Base-by-base conservation (phyloP, 805 yeast genomes). In the Candida ortonii region DNA sequence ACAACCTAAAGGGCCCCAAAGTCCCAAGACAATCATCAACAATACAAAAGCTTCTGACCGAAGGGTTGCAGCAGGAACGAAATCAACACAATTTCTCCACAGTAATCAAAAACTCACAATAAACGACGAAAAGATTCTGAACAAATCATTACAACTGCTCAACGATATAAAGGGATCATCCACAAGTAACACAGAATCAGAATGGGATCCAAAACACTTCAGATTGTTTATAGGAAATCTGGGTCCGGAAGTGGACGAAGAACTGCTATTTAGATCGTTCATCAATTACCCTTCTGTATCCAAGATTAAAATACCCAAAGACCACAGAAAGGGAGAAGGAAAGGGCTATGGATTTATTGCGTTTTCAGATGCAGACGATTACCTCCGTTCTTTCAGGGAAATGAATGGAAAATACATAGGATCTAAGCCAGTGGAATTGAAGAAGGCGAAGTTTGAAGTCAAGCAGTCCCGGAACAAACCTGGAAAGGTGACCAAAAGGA, bases 391-490 rank as follows among this genome's bases (percentile, higher is more conserved):
- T 3, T 84, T 80, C 58, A 79, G 76, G 52, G 85, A 80, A 48
- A 72, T 82, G 78, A 80, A 84, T 52, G 85, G 86, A 16, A 80
- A 81, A 50, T 82, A 80, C 46, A 70, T 84, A 30, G 94, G 93
- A 1, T 73, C 68, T 47, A 80, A 80, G 48, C 93, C 93, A 0
- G 76, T 84, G 17, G 79, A 72, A 38, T 59, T 84, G 53, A 78
- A 80, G 53, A 64, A 78, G 39, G 89, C 90, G 0, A 76, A 68
- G 40, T 57, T 71, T 6, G 62, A 63, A 36, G 64, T 66, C 34
- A 50, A 41, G 11, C 59, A 25, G 1, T 63, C 49, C 2, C 56
- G 61, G 3, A 62, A 29, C 21, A 36, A 22, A 18, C 18, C 25
- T 6, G 29, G 16, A 5, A 16, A 9, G 6, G 5, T 25, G 6